Base-by-base conservation (phyloP, 805 yeast species). In the Blastobotrys robertii region DNA sequence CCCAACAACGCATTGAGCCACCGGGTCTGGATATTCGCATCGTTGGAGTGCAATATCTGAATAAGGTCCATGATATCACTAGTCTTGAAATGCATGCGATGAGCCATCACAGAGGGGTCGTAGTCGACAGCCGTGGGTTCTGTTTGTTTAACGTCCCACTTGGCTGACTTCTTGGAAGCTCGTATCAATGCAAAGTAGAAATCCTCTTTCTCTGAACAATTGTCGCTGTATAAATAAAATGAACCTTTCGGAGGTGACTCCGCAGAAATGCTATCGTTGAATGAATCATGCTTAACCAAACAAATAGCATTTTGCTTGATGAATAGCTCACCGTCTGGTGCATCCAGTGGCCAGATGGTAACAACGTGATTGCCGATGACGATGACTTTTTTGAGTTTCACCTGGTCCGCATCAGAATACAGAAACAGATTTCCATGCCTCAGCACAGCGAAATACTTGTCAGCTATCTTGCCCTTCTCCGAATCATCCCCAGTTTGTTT, bases 1-100 rank as follows among this genome's bases (percentile, higher is more conserved):
- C 97, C 97, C 10, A 84, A 51, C 2, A 88, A 48, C 0, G 95
- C 96, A 62, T 92, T 92, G 15, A 92, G 60, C 98, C 97, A 92
- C 55, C 84, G 78, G 0, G 94, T 78, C 15, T 84, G 81, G 25
- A 82, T 62, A 54, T 86, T 92, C 1, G 85, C 86, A 52, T 84
- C 94, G 0, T 88, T 76, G 1, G 94, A 79, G 56, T 88, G 83
- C 33, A 88, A 62, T 1, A 81, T 74, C 50, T 82, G 87, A 42
- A 86, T 83, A 48, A 92, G 65, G 39, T 74, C 75, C 42, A 85
- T 70, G 70, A 83, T 76, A 55, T 86, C 84, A 2, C 71, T 66
- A 0, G 94, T 84, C 32, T 72, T 72, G 53, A 78, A 80, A 55
- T 82, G 85, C 32, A 82, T 66, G 0, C 96, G 76, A 47, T 73